These are phyloP conservation scores for Cryptosporidium meleagridis DNA, from an alignment of 169 alveolate genomes.

Conservation along the genomic window DNA sequence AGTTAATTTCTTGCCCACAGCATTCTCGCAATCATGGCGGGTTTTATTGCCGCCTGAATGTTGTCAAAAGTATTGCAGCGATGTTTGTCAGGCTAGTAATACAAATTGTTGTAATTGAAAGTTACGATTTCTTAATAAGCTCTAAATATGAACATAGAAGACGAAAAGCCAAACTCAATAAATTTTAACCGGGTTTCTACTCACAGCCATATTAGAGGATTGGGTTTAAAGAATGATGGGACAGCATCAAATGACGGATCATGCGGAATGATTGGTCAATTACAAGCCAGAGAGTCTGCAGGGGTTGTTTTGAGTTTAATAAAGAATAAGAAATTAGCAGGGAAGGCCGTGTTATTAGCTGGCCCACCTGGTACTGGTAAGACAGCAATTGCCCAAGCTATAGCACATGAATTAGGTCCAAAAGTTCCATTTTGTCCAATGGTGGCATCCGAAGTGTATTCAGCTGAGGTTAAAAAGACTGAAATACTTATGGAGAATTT, in stretches of 20 bases:
- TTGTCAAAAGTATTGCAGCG: not conserved
- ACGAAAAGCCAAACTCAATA: not conserved
- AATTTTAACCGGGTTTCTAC: constrained; percentile 90
- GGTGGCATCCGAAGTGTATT: constrained; percentile 99
- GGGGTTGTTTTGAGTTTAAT: constrained; percentile 98
- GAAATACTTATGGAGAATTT: constrained; percentile 99
- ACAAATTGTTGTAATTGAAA: not conserved
- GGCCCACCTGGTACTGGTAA: constrained; percentile 99
- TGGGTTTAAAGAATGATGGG: constrained; percentile 96
- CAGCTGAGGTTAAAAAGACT: constrained; percentile 99
- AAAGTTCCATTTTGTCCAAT: constrained; percentile 99
- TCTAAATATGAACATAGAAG: not conserved
- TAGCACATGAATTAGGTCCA: constrained; percentile 99
- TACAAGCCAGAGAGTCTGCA: constrained; percentile 99
- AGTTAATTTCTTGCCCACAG: not conserved
- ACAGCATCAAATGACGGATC: constrained; percentile 84
- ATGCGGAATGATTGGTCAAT: constrained; percentile 98
- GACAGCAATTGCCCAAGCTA: constrained; percentile 99
- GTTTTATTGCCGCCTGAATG: not conserved
- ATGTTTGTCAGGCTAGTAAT: not conserved
- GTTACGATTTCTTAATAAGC: not conserved
- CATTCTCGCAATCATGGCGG: not conserved
- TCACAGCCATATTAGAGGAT: constrained; percentile 99
- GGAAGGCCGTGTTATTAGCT: constrained; percentile 88
- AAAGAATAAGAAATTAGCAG: constrained; percentile 97